A percentile compares a stretch with the other conserved stretches of the same genome.
Evolutionary conservation across 169 alveolate genomes (phyloP).

Genomic region (Eimeria sp.): DNA sequence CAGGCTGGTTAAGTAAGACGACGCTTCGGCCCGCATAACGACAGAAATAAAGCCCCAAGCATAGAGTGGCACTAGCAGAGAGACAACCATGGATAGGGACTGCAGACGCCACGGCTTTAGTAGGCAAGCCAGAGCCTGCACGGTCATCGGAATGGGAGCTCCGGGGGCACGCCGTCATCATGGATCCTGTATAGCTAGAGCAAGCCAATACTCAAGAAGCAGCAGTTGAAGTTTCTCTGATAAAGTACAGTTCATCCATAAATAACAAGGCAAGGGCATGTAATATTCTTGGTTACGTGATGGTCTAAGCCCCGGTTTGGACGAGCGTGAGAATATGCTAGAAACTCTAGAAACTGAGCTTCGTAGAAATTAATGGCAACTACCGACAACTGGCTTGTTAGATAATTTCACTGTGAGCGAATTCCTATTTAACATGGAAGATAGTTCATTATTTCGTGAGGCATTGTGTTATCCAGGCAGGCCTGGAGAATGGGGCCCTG

Average conservation of each 20-base stretch:
- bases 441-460: background rate
- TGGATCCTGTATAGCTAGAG: background rate
- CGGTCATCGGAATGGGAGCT: background rate
- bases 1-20: background rate
- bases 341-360: background rate
- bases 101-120: background rate
- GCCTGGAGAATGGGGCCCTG: background rate
- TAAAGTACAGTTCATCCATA: background rate
- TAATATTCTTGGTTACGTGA: background rate
- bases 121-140: background rate
- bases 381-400: background rate
- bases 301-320: background rate
- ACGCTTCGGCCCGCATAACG: background rate
- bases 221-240: background rate
- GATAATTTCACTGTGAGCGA: background rate
- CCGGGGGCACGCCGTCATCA: conserved; percentile 46
- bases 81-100: background rate
- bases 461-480: background rate
- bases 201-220: background rate
- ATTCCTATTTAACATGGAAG: background rate
- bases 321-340: background rate
- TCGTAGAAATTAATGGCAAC: background rate
- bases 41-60: background rate
- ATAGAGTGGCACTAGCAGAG: background rate
- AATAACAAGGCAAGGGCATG: no score